Base-by-base conservation (phyloP, 2,329 filamentous ascomycete genomes). In the Scedosporium boydii region DNA sequence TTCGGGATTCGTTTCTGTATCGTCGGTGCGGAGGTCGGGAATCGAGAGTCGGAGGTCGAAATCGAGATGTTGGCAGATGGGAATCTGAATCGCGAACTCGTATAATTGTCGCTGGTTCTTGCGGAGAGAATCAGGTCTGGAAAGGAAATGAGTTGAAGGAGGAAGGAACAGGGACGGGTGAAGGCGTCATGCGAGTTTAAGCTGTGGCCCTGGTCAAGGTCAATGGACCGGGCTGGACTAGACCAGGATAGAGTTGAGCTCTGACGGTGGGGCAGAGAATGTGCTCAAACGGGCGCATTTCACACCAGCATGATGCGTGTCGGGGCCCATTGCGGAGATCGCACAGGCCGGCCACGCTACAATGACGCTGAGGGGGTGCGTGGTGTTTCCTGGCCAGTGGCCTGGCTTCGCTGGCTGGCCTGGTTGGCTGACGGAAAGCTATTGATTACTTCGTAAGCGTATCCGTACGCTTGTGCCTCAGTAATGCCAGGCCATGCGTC, bases 241-340 rank as follows among this genome's bases (percentile, higher is more conserved):
- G 27, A 6, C 27, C 6, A 6, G 27, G 27, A 23, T 23, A 2
- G 23, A 23, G 27, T 29, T 29, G 27, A 34, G 29, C 44, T 46
- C 12, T 21, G 6, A 6, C 16, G 3, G 21, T 53, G 58, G 27
- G 23, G 38, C 42, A 64, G 44, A 58, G 75, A 77, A 77, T 70
- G 67, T 70, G 71, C 75, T 75, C 76, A 77, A 76, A 75, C 68
- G 68, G 73, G 74, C 75, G 74, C 75, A 73, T 10, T 53, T 7
- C 21, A 18, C 42, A 58, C 58, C 6, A 34, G 29, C 29, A 34
- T 34, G 29, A 34, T 2, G 29, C 29, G 29, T 34, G 29, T 9
- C 29, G 29, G 29, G 27, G 6, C 29, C 29, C 29, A 6, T 34
- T 34, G 29, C 29, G 29, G 29, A 34, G 41, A 55, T 57, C 51